Evolutionary conservation across 257 asterid genomes (phyloP).

Genomic region (Plantago major): DNA sequence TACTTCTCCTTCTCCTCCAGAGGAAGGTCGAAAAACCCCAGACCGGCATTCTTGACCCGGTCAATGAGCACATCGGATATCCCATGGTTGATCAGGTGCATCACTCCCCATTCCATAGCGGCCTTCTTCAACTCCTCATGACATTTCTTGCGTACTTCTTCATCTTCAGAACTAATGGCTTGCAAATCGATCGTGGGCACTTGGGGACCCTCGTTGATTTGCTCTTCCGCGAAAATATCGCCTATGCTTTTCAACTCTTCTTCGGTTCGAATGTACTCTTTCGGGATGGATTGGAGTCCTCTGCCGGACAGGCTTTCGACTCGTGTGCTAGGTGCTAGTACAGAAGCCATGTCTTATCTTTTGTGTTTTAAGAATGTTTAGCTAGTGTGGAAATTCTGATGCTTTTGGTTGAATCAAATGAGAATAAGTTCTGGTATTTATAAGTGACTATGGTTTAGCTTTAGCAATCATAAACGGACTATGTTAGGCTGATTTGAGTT

Average conservation of each 20-base stretch:
- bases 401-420: not conserved
- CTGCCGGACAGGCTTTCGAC: constrained; percentile 65
- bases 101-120: constrained; percentile 91
- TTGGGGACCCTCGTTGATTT: constrained; percentile 47
- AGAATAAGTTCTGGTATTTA: not conserved
- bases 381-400: not conserved
- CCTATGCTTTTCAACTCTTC: constrained; percentile 61
- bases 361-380: not conserved
- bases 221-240: constrained; percentile 60
- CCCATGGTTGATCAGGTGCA: constrained; percentile 85
- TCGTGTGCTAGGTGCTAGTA: constrained; percentile 32
- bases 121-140: constrained; percentile 54
- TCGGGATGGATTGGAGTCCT: constrained; percentile 56
- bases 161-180: constrained; percentile 39
- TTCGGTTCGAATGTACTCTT: constrained; percentile 64
- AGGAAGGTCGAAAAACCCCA: constrained; percentile 52
- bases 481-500: constrained; percentile 5
- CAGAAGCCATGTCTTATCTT: constrained; percentile 15
- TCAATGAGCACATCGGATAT: constrained; percentile 36
- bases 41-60: constrained; percentile 58
- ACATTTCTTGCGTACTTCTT: constrained; percentile 34
- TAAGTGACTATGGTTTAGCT: not conserved
- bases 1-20: constrained; percentile 88
- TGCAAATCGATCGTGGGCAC: constrained; percentile 52
- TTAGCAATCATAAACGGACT: not conserved